Evolutionary conservation across 2,329 filamentous ascomycete genomes (phyloP), one percentile per base, ranked within the genome.

Genomic region (Pseudogymnoascus sp.): DNA sequence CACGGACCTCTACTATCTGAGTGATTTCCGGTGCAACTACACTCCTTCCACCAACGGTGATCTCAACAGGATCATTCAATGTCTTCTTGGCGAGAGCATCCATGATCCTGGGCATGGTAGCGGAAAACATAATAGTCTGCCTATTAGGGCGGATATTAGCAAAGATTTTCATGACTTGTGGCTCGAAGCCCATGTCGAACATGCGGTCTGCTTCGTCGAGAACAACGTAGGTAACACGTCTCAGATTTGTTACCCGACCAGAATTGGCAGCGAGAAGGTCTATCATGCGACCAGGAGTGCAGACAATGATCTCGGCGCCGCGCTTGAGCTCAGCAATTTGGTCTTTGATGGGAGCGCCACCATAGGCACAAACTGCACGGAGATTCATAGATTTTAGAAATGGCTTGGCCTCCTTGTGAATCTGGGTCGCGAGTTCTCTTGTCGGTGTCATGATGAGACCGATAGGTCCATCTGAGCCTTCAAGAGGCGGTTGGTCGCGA

Each of bases 181-280:
- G 93, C 75, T 96, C 93, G 70, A 99, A 99, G 12, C 94, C 94
- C 94, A 99, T 97, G 73, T 99, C 94, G 72, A 97, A 97, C 94
- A 99, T 97, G 64, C 94, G 88, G 74, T 99, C 94, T 57, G 94
- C 94, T 76, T 99, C 94, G 71, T 99, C 94, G 38, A 99, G 83
- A 9, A 99, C 94, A 22, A 97, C 86, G 72, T 97, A 99, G 0
- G 91, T 94, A 11, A 96, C 90, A 65, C 94, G 84, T 67, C 83
- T 86, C 61, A 99, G 79, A 70, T 95, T 97, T 11, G 93, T 96
- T 8, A 97, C 92, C 64, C 92, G 85, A n/a, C 93, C 93, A 66
- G 90, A 88, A 71, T 97, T 99, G 59, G 92, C 91, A 39, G 91
- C 90, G 32, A 99, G 79, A 16, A 99, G 82, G 78, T 99, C 94